Base-by-base conservation (phyloP, 768 basidiomycete species). In the Psilocybe subaeruginosa region DNA sequence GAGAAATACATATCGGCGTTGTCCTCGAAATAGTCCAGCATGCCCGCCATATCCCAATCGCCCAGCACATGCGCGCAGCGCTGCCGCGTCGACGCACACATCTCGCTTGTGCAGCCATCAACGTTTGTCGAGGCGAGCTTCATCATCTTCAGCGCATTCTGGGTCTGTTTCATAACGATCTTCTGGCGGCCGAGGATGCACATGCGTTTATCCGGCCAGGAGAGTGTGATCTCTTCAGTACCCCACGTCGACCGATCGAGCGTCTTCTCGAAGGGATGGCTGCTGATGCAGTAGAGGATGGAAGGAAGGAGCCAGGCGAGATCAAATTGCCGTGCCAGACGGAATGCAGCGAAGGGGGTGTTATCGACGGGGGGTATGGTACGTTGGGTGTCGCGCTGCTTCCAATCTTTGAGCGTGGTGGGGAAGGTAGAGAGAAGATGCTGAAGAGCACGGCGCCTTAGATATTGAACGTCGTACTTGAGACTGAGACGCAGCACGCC, bases 381-480 rank as follows among this genome's bases (percentile, higher is more conserved):
- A 31, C 78, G 75, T 4, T 61, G 57, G 2, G 56, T 58, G 35
- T 78, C 73, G 50, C 78, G 76, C 27, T 64, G 56, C n/a, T 73
- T 69, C 72, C 76, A 80, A 1, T 62, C 71, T 0, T 62, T 41
- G 16, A 80, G 73, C 12, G 76, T 70, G 14, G 66, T 72, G 3
- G 78, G 78, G 66, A 76, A 80, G 3, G 76, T 73, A 29, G 69
- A 64, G n/a, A 63, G 61, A 30, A 80, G 72, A 64, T 78, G 77
- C 5, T 63, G 61, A 29, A 78, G 62, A 5, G 76, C 74, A 37
- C 77, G 74, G 3, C 59, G 63, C 9, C 72, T 72, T 35, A 79
- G 74, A 60, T 69, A 73, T 48, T 63, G 67, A 5, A 77, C 75
- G 59, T 78, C 73, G 66, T 79, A 79, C 68, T 79, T 80, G 17